Evolutionary conservation across 2,329 filamentous ascomycete genomes (phyloP), one percentile per base, ranked within the genome.

Genomic region (Sclerotinia borealis): DNA sequence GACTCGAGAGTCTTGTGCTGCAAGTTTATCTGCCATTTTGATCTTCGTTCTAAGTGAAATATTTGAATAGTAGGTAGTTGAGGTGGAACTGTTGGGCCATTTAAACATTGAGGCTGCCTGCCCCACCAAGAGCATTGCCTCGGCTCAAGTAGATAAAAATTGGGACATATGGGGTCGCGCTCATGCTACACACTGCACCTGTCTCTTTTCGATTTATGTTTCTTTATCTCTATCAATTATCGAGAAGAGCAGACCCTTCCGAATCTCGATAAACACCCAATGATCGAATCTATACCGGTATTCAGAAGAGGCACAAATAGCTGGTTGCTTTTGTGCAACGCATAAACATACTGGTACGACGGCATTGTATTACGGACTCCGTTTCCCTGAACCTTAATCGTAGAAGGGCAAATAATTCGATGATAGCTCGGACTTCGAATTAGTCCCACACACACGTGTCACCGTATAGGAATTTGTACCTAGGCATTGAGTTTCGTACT

Each of bases 1-100:
- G 61, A 92, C 81, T 66, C 90, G 83, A 39, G 85, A 72, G 78
- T 93, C 91, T 66, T 83, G 81, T 47, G 81, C 82, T 25, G 80
- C 79, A 66, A 93, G 83, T 73, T 89, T 89, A 73, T 88, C 83
- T 29, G 80, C 72, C 56, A 81, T 73, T 25, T 54, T 60, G 34
- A 60, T 51, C 15, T 29, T 29, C n/a, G 15, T 34, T 25, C 31
- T 34, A 49, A 11, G 25, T 17, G 15, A 39, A 58, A 19, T 47
- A 22, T 10, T 34, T 17, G 25, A 47, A n/a, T 27, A 22, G 8
- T 11, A 27, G n/a, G 7, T 29, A 27, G 29, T 19, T n/a, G 9
- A 36, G n/a, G 52, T 31, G 52, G 39, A 6, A 22, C 31, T 7
- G 19, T 22, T 11, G 27, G 27, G 11, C 17, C 8, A 9, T 56